These are phyloP conservation scores for Podospora comata DNA, from an alignment of 495 filamentous ascomycete genomes.

Conservation along the genomic window DNA sequence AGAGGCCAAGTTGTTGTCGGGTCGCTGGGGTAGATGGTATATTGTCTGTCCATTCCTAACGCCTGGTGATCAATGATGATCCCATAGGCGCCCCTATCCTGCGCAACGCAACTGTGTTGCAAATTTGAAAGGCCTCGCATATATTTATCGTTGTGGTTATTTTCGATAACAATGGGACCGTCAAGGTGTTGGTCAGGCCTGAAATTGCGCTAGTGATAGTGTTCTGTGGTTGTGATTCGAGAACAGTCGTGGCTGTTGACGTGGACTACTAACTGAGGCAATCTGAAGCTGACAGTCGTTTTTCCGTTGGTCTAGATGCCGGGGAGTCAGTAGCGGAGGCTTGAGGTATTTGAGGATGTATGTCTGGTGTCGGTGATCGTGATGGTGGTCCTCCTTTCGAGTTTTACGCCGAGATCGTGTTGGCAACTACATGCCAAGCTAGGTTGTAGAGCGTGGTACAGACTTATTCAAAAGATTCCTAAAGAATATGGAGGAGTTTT, in stretches of 20 bases:
- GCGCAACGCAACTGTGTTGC: not conserved
- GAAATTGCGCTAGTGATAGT: not conserved
- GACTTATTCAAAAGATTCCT: slow-evolving; percentile 31
- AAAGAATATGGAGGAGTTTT: slow-evolving; percentile 27
- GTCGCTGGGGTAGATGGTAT: not conserved
- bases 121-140: not conserved
- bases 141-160: not conserved
- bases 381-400: slow-evolving; percentile 9
- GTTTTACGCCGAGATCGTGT: slow-evolving; percentile 21
- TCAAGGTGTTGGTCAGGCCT: not conserved
- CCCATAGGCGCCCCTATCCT: not conserved
- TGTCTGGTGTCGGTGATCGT: not conserved
- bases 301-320: not conserved
- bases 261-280: not conserved
- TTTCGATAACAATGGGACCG: not conserved
- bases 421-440: slow-evolving; percentile 35
- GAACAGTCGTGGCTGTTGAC: not conserved
- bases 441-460: slow-evolving; percentile 35
- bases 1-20: slow-evolving; percentile 3
- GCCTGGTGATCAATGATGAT: not conserved
- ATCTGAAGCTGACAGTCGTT: slow-evolving; percentile 2
- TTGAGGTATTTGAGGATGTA: not conserved
- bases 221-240: not conserved
- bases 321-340: not conserved
- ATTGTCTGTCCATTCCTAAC: not conserved